A percentile compares a stretch with the other conserved stretches of the same genome.
Evolutionary conservation across 768 basidiomycete genomes (phyloP).

Genomic region (Paxillus rubicundulus): DNA sequence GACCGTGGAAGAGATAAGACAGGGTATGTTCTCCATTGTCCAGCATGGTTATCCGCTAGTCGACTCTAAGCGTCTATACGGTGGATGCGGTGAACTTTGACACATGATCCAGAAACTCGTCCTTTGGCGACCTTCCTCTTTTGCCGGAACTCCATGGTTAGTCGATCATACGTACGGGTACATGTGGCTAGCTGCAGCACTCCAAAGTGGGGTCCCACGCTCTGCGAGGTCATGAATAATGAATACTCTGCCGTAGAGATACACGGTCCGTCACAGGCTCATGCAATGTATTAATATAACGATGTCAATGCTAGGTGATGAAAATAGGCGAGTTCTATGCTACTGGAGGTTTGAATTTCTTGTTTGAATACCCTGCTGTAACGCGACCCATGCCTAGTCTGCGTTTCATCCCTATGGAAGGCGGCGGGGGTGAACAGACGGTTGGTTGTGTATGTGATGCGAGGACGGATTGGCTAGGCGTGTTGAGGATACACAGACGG

Average conservation of each 20-base stretch:
- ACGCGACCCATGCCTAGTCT: slow-evolving; percentile 62
- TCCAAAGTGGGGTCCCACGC: no score
- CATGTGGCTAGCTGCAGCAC: not conserved
- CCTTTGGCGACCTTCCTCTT: no score
- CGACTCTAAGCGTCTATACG: not conserved
- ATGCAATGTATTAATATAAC: not conserved
- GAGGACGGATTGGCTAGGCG: not conserved
- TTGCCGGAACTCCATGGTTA: not conserved
- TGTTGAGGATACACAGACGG: not conserved
- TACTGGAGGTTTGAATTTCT: slow-evolving; percentile 65
- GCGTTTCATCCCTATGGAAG: slow-evolving; percentile 42
- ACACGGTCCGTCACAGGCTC: not conserved
- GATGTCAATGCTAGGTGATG: not conserved
- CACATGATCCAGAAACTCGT: no score
- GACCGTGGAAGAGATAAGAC: not conserved
- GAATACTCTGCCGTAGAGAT: not conserved
- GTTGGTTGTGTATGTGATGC: not conserved
- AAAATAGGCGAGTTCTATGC: not conserved
- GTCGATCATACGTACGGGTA: not conserved
- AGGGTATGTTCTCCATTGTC: no score
- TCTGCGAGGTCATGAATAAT: no score
- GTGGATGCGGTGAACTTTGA: no score
- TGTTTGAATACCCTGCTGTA: slow-evolving; percentile 55
- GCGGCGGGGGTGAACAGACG: not conserved
- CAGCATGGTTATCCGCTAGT: no score